Evolutionary conservation across 2,329 filamentous ascomycete genomes (phyloP), one percentile per base, ranked within the genome.

Genomic region (Pseudogymnoascus sp.): DNA sequence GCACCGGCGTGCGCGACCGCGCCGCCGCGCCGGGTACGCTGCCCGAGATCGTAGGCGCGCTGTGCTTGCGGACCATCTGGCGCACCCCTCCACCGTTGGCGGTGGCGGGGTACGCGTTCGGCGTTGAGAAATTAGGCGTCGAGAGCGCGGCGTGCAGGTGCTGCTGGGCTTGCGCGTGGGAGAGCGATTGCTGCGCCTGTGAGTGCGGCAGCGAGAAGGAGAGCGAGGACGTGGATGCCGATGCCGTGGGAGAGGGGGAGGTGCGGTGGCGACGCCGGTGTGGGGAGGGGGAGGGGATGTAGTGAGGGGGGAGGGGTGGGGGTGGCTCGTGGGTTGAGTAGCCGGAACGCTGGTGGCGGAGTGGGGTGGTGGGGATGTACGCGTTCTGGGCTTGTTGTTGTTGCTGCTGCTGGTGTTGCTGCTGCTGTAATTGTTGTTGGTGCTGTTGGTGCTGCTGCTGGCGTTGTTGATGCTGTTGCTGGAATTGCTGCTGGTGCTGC

Each of bases 261-360:
- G 37, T n/a, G 37, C n/a, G 37, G 37, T 2, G 37, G 5, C 1
- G 37, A 4, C 37, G 37, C n/a, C 37, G 37, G 37, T 40, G 37
- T 1, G 37, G 37, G n/a, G 37, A 40, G 14, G 14, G 37, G 14
- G 37, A 40, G 37, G 37, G 37, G 37, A 40, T 40, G 37, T 40
- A 40, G 37, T 40, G 37, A 1, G 37, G 37, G 14, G 37, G 37
- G 37, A 40, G 37, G n/a, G 37, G 37, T 40, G 37, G 37, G 6
- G 53, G 31, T 47, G 53, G 35, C 63, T 65, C 6, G 65, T 64
- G 16, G 64, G 64, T 35, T 64, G 64, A 2, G 62, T 64, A 21
- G 65, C 67, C 1, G 66, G 70, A 19, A 62, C 62, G 37, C 62
- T 66, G n/a, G 65, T 64, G 16, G 24, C 63, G 2, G 63, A 62